Evolutionary conservation across 352 stramenopile species (phyloP).

Genomic region (Elongisporangium senticosum): DNA sequence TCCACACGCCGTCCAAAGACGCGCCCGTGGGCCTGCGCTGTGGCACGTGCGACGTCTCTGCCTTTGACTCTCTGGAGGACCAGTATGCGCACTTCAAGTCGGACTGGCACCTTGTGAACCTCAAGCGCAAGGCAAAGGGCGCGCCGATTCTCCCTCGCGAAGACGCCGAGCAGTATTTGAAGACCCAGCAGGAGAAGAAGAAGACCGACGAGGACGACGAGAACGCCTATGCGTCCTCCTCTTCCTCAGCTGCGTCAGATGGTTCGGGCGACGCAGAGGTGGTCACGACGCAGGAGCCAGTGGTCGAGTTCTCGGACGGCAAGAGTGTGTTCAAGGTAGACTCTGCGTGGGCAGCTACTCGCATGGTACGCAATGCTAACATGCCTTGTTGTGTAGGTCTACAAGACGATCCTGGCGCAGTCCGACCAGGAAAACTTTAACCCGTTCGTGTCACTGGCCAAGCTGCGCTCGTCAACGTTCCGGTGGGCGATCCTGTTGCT

Average conservation of each 20-base stretch:
- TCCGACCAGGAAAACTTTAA: slow-evolving; percentile 51
- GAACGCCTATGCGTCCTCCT: slow-evolving; percentile 24
- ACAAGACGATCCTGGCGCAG: slow-evolving; percentile 60
- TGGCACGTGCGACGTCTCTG: slow-evolving; percentile 57
- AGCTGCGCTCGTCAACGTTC: slow-evolving; percentile 49
- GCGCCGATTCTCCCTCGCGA: slow-evolving; percentile 32
- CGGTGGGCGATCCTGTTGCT: slow-evolving; percentile 87
- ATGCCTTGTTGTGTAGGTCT: slow-evolving; percentile 26
- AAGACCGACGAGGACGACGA: slow-evolving; percentile 11
- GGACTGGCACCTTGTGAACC: slow-evolving; percentile 71
- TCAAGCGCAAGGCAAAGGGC: slow-evolving; percentile 69
- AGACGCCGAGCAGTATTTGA: slow-evolving; percentile 24
- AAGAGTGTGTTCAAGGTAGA: slow-evolving; percentile 69
- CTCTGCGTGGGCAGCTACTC: slow-evolving; percentile 1
- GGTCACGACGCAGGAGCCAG: slow-evolving; percentile 46
- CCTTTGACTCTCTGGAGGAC: slow-evolving; percentile 71
- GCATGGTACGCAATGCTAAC: neutral
- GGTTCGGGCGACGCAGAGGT: slow-evolving; percentile 42
- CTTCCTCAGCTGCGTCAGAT: slow-evolving; percentile 33
- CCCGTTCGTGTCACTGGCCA: slow-evolving; percentile 42
- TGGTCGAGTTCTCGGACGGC: slow-evolving; percentile 75
- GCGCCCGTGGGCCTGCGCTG: slow-evolving; percentile 57
- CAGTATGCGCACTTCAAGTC: slow-evolving; percentile 86
- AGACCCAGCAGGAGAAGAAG: slow-evolving; percentile 14
- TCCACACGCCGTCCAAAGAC: slow-evolving; percentile 25